Percentiles rank a stretch among this genome's conserved stretches.
Conservation (phyloP, 495 filamentous ascomycete species). For the Halenospora varia region DNA sequence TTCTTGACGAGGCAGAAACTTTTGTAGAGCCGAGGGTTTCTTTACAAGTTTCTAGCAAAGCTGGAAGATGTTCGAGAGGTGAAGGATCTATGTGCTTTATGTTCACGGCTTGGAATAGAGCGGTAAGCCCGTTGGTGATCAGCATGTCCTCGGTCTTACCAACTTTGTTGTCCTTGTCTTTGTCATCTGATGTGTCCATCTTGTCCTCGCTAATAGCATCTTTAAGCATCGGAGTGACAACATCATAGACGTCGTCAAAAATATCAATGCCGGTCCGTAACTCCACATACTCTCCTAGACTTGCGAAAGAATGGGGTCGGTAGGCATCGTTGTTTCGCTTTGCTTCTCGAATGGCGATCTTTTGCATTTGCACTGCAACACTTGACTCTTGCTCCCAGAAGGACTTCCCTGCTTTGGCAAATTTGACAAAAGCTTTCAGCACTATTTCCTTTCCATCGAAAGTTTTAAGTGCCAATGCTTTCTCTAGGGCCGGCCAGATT, state of each 20-base stretch:
- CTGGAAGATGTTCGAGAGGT: constrained; percentile 14
- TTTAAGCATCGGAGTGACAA: constrained; percentile 56
- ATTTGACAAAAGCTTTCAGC: constrained; percentile 76
- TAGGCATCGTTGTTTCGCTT: constrained; percentile 84
- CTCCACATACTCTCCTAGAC: constrained; percentile 65
- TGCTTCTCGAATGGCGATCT: constrained; percentile 79
- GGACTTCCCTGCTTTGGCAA: constrained; percentile 56
- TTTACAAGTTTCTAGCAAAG: constrained; percentile 11
- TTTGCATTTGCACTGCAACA: constrained; percentile 39
- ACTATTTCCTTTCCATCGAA: constrained; percentile 93
- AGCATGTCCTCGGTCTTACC: constrained; percentile 25
- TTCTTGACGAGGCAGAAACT: constrained; percentile 14
- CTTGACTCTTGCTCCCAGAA: constrained; percentile 52
- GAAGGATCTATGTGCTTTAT: constrained; percentile 14
- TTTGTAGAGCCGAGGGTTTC: constrained; percentile 15
- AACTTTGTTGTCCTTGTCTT: constrained; percentile 19
- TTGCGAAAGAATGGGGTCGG: constrained; percentile 67
- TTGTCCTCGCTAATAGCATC: constrained; percentile 49
- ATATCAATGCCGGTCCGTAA: constrained; percentile 63
- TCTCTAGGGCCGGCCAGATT: constrained; percentile 80
- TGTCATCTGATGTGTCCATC: constrained; percentile 63
- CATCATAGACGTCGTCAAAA: constrained; percentile 55
- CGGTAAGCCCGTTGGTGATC: constrained; percentile 21
- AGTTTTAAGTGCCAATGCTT: constrained; percentile 77
- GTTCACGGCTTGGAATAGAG: constrained; percentile 24